These are phyloP conservation scores for Trichomonas gallinae DNA, from an alignment of 208 protist species.

Conservation along the genomic window DNA sequence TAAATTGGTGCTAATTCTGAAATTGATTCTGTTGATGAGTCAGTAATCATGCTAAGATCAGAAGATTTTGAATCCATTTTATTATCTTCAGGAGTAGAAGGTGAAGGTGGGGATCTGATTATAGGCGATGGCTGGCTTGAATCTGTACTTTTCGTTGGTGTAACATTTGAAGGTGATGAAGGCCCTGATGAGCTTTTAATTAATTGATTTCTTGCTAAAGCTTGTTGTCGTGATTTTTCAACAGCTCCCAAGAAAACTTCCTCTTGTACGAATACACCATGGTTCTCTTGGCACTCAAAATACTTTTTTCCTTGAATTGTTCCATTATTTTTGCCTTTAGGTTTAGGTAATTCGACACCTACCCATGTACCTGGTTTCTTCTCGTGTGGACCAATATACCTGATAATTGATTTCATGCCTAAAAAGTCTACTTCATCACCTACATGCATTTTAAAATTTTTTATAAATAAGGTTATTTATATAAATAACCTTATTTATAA, in stretches of 20 bases:
- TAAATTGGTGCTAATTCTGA: neutral
- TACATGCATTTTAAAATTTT: neutral
- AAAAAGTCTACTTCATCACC: neutral
- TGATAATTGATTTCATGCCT: neutral
- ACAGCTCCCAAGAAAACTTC: neutral
- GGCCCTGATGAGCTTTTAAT: neutral
- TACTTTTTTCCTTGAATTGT: slow-evolving; percentile 15
- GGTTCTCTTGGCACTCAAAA: neutral
- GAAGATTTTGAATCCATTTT: neutral
- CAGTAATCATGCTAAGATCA: neutral
- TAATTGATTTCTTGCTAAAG: neutral
- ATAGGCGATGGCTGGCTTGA: neutral
- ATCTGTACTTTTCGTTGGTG: neutral
- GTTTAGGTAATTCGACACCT: neutral
- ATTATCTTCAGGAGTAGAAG: neutral
- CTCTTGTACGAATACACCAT: neutral
- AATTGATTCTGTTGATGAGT: neutral
- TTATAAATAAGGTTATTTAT: too few species aligned
- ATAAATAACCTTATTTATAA: too few species aligned
- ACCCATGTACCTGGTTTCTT: neutral
- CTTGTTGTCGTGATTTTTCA: neutral
- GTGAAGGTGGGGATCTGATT: neutral
- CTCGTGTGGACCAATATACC: neutral
- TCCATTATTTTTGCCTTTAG: slow-evolving; percentile 18
- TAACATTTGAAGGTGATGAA: neutral